phyloP scores from a whole-genome alignment of 768 basidiomycete genomes.

The Thelephora aurantiotincta region DNA sequence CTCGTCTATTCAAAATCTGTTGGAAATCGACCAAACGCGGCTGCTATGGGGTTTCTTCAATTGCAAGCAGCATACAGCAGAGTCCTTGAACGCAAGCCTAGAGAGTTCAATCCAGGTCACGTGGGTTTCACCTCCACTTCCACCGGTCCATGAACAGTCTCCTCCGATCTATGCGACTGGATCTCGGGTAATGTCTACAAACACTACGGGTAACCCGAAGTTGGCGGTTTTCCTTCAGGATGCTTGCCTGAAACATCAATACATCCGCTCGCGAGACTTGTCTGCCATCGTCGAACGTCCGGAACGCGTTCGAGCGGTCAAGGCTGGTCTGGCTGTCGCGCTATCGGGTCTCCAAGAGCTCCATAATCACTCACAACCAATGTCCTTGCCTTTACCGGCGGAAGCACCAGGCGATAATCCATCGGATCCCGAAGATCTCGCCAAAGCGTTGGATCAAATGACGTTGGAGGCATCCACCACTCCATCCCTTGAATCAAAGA shows the following conservation, averaged over 20 bases:
- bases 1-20: too few species aligned
- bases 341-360: conserved; percentile 52
- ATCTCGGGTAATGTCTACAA: not conserved
- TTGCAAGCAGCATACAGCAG: too few species aligned
- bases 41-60: too few species aligned
- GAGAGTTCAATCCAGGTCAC: too few species aligned
- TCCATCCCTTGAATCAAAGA: not conserved
- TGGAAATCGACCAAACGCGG: too few species aligned
- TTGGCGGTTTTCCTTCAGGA: conserved; percentile 42
- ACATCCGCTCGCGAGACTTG: conserved; percentile 61
- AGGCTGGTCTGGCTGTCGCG: conserved; percentile 69
- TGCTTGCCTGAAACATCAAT: conserved; percentile 58
- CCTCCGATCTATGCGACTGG: too few species aligned
- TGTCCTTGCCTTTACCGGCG: not conserved
- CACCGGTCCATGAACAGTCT: too few species aligned
- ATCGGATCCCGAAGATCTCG: conserved; percentile 24
- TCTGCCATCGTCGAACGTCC: conserved; percentile 83
- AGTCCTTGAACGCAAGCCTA: too few species aligned
- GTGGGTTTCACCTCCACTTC: too few species aligned
- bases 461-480: conserved; percentile 7
- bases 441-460: conserved; percentile 25
- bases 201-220: not conserved
- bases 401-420: not conserved
- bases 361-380: not conserved
- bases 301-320: conserved; percentile 75